Evolutionary conservation across 2,329 filamentous ascomycete species (phyloP), one percentile per base, ranked within the genome.

Genomic region (Alternaria tenuissima): DNA sequence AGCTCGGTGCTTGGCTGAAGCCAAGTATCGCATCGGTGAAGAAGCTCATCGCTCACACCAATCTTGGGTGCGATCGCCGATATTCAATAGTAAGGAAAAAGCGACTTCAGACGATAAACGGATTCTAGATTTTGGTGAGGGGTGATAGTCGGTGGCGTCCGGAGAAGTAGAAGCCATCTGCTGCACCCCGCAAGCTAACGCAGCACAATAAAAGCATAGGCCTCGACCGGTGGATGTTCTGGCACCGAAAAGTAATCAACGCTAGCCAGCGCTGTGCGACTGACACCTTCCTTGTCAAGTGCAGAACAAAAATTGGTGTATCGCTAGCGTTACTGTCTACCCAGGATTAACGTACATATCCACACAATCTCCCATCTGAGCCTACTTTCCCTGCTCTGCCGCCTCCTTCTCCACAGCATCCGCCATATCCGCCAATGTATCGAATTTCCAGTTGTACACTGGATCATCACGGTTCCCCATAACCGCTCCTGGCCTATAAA

Each of bases 361-460:
- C 41, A 55, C 36, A 52, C 34, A 24, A 52, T 28, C 16, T 38
- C 48, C 34, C 34, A 20, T 24, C 49, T 22, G 16, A 7, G 16
- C 47, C 22, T 41, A 65, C 34, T 57, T 56, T 26, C 52, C 42
- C 44, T 52, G 48, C 52, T 63, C 49, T 30, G 60, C 60, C 39
- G 73, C 28, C 58, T 70, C 76, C 79, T 69, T 78, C 68, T 71
- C 87, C 80, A 55, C 82, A 12, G 84, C 83, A 75, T 86, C 84
- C 0, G 87, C 88, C 82, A 90, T 85, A 49, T 88, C 87, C 2
- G 80, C 84, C 63, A 91, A 71, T 0, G 82, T 88, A 41, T 82
- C 80, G 72, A 89, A 88, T 67, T 82, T 83, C 84, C 86, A 90
- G 34, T 77, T 69, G 59, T 61, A 72, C 16, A 79, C 77, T 7